Base-by-base conservation (phyloP, 305 asterid species). In the Fraxinus nigra region DNA sequence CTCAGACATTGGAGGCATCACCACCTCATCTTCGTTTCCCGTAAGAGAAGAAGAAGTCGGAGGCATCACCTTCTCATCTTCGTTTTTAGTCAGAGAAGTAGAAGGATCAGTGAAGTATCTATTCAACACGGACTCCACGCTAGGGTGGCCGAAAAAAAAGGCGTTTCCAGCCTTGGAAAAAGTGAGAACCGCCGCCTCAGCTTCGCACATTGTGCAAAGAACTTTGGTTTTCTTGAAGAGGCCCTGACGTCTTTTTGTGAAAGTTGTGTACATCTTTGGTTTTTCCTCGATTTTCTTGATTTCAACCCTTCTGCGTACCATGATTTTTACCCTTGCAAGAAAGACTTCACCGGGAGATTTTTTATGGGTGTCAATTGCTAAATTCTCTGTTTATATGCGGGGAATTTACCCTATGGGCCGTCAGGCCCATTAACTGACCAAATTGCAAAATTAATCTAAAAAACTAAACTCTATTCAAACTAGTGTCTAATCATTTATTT, bases 171-270 rank as follows among this genome's bases (percentile, higher is more conserved):
- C 86, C 20, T 65, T 26, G 32, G 94, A 89, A 76, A 90, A 83
- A 20, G 83, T 18, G 82, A 92, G 67, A n/a, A 86, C 37, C 8
- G 87, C 90, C 13, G 86, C 83, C 75, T 83, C 34, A 4, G 87
- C 84, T 26, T 82, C 80, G 83, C 77, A 83, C 5, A 46, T 67
- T 22, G 5, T 8, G 85, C 82, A 82, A n/a, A 87, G 56, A 4
- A 77, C 88, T 5, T 5, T 7, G 16, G 88, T 20, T 51, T 89
- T 92, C 80, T 88, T 90, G 79, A 84, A 51, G 3, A 90, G 85
- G 0, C 93, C 91, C 20, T 86, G 78, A 5, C 92, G 90, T 33
- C 95, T 86, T 38, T 92, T 89, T 0, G 92, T 85, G 88, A 92
- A 90, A 20, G 91, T 75, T 0, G 90, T 88, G 70, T 92, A 90